phyloP scores from a whole-genome alignment of 2,329 filamentous ascomycete species.

The Fragosphaeria purpurea region DNA sequence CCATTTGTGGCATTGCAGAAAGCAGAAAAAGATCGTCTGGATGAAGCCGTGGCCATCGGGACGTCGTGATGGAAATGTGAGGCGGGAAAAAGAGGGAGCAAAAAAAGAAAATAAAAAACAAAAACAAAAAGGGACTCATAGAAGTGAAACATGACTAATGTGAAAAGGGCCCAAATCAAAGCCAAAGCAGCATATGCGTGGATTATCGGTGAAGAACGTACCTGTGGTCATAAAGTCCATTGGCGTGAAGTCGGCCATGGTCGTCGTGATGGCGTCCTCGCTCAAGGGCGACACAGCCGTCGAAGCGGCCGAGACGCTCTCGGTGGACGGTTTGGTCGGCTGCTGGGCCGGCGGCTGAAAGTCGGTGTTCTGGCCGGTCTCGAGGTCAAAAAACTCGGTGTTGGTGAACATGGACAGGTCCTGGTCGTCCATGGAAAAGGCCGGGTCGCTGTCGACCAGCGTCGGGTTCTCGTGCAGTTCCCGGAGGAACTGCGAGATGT shows the following conservation, averaged over 20 bases:
- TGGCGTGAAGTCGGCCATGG: constrained; percentile 36
- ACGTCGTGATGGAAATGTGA: too few relatives aligned
- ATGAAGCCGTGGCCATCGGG: too few relatives aligned
- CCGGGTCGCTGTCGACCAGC: constrained; percentile 39
- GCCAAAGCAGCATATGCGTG: too few relatives aligned
- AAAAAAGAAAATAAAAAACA: constrained; percentile 3
- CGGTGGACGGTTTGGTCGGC: constrained; percentile 32
- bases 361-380: constrained; percentile 52
- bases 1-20: too few relatives aligned
- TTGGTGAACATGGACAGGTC: constrained; percentile 74
- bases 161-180: too few relatives aligned
- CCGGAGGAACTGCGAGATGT: constrained; percentile 82
- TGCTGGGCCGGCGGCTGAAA: constrained; percentile 43
- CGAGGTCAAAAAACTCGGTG: constrained; percentile 72
- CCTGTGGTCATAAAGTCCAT: constrained; percentile 42
- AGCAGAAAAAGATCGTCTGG: too few relatives aligned
- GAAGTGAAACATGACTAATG: too few relatives aligned
- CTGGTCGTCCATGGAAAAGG: constrained; percentile 49
- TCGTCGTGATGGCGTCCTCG: constrained; percentile 26
- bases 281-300: constrained; percentile 14
- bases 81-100: constrained; percentile 3
- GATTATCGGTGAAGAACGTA: constrained; percentile 22
- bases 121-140: neutral
- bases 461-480: constrained; percentile 66
- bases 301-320: constrained; percentile 14